Evolutionary conservation across 495 filamentous ascomycete genomes (phyloP), one percentile per base, ranked within the genome.

Genomic region (Neurospora hispaniola): DNA sequence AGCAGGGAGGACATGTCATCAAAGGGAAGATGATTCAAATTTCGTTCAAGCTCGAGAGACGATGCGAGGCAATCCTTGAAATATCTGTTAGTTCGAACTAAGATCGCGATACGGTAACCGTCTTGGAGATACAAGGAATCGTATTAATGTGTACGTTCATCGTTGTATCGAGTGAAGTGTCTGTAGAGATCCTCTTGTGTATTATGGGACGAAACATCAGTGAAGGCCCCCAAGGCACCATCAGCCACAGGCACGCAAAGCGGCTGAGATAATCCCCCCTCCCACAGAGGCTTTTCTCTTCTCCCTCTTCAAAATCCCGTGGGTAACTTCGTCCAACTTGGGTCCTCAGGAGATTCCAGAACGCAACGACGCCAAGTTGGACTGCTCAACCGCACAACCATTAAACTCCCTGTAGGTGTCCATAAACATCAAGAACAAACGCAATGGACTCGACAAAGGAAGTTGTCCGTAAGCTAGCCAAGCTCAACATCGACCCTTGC

Each of bases 361-460:
- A 48, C 23, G 23, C 23, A 23, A 23, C 1, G 0, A 23, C n/a
- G 9, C 4, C n/a, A 12, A 20, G 1, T 1, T 0, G 4, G 11
- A 3, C n/a, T 5, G 4, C n/a, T 48, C 46, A 48, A 23, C n/a
- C n/a, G n/a, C n/a, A 48, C 9, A 23, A 2, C 1, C 39, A 1
- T 8, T 2, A 8, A 39, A 2, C 7, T 7, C 7, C 35, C 35
- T 6, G 1, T 38, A 38, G 5, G 35, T 38, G 35, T 38, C 4
- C 35, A 38, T 3, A n/a, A 48, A 48, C 3, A 48, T 5, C 46
- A 48, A 48, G 46, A 48, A 11, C 8, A 20, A 5, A 4, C 9
- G 11, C 7, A 9, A 59, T 59, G 20, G 5, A 59, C 0, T 14
- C 48, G 2, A 59, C 1, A 0, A 59, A 59, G 7, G 20, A 27